Conservation (phyloP, 2,329 filamentous ascomycete genomes). For the Cyphellophora attinorum region DNA sequence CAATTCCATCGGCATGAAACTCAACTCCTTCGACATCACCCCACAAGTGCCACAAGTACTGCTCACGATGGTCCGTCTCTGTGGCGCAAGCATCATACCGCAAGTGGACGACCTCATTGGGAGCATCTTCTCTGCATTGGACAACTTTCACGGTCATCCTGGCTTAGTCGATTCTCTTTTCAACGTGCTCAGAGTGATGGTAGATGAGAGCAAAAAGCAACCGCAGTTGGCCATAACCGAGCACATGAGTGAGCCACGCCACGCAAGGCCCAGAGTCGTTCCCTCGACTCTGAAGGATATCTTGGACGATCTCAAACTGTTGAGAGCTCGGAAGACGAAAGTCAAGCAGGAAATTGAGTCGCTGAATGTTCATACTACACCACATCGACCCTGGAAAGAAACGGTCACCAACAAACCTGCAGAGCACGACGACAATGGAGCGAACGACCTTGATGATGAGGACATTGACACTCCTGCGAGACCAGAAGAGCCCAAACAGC, state of each 20-base stretch:
- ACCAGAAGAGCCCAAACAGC: slow-evolving; percentile 26
- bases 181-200: slow-evolving; percentile 68
- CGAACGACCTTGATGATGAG: slow-evolving; percentile 1
- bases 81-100: slow-evolving; percentile 70
- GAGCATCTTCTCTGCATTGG: slow-evolving; percentile 85
- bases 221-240: slow-evolving; percentile 20
- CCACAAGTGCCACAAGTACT: slow-evolving; percentile 85
- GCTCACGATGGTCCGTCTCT: slow-evolving; percentile 85
- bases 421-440: slow-evolving; percentile 12
- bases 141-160: slow-evolving; percentile 90
- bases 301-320: slow-evolving; percentile 23
- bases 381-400: slow-evolving; percentile 20
- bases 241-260: slow-evolving; percentile 21
- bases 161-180: slow-evolving; percentile 79
- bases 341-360: slow-evolving; percentile 16
- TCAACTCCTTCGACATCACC: slow-evolving; percentile 87
- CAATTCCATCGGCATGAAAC: slow-evolving; percentile 77
- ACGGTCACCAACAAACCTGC: slow-evolving; percentile 9
- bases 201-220: slow-evolving; percentile 64
- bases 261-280: slow-evolving; percentile 10
- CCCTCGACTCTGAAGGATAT: slow-evolving; percentile 18
- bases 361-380: slow-evolving; percentile 11
- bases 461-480: slow-evolving; percentile 14
- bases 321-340: slow-evolving; percentile 22
- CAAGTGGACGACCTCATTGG: slow-evolving; percentile 87